A percentile compares a stretch with the other conserved stretches of the same genome.
Evolutionary conservation across 306 rosid species (phyloP).

Genomic region (Lotus japonicus): DNA sequence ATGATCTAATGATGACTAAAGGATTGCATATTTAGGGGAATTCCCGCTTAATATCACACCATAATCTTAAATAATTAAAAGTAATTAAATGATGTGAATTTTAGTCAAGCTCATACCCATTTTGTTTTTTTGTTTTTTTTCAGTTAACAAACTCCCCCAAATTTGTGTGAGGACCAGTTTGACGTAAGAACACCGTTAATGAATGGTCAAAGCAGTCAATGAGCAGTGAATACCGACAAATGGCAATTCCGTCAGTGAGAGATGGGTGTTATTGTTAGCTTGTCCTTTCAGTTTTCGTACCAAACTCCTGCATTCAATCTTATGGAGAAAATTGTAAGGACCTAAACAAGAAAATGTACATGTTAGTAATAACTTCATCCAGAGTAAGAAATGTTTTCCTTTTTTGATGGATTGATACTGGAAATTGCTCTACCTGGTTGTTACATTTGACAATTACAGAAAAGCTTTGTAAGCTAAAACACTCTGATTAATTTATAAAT

Average conservation of each 20-base stretch:
- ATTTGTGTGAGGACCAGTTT: background rate
- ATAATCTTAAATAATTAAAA: background rate
- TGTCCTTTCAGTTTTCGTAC: slow-evolving; percentile 7
- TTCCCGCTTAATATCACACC: background rate
- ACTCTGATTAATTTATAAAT: too few species aligned
- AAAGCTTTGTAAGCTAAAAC: background rate
- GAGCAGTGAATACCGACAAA: slow-evolving; percentile 32
- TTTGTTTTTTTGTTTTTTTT: background rate
- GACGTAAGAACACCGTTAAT: slow-evolving; percentile 18
- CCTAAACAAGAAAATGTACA: background rate
- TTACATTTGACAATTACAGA: background rate
- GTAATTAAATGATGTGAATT: background rate
- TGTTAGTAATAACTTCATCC: background rate
- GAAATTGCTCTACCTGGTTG: background rate
- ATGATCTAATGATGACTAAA: background rate
- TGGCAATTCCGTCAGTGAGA: background rate
- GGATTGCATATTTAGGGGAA: background rate
- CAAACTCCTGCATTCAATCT: background rate
- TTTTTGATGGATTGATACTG: background rate
- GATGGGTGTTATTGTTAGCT: background rate
- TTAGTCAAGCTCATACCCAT: background rate
- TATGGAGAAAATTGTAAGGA: too few species aligned
- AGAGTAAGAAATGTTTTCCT: background rate
- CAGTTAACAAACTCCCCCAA: background rate
- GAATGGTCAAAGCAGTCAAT: slow-evolving; percentile 33